Evolutionary conservation across 495 filamentous ascomycete genomes (phyloP).

Genomic region (Pyrenula massariospora): DNA sequence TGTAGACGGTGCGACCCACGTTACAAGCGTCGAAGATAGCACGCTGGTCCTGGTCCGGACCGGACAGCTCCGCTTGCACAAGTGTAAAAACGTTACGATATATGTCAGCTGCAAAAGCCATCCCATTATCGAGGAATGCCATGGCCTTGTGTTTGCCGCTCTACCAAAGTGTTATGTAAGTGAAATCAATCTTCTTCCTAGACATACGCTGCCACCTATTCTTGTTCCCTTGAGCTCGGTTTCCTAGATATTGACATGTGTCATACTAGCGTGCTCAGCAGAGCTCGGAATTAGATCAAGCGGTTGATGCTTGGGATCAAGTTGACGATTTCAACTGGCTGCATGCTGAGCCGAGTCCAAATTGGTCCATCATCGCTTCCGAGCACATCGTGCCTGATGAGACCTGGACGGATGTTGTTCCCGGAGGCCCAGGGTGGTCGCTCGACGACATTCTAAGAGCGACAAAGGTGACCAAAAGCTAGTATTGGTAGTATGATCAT

Average conservation of each 20-base stretch:
- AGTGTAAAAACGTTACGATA: constrained; percentile 64
- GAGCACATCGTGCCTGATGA: constrained; percentile 47
- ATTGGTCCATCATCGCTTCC: constrained; percentile 64
- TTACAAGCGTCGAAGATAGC: constrained; percentile 63
- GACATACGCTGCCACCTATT: neutral
- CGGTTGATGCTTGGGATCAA: constrained; percentile 66
- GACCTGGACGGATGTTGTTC: constrained; percentile 61
- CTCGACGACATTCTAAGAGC: constrained; percentile 57
- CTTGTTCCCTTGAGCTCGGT: neutral
- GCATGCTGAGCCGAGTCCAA: constrained; percentile 71
- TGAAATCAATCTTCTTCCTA: constrained; percentile 29
- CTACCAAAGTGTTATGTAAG: constrained; percentile 49
- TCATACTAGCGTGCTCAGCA: too few relatives aligned
- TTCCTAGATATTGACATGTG: constrained; percentile 23
- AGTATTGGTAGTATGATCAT: too few relatives aligned
- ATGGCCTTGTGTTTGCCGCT: constrained; percentile 63
- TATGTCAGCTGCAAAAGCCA: constrained; percentile 73
- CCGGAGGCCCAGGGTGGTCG: constrained; percentile 47
- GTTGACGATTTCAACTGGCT: constrained; percentile 98
- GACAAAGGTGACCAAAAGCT: too few relatives aligned
- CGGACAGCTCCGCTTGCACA: constrained; percentile 84
- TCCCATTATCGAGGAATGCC: constrained; percentile 90
- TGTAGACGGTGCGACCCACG: constrained; percentile 67
- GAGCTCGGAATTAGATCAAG: too few relatives aligned
- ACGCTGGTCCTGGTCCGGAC: constrained; percentile 58